Conservation (phyloP, 179 eudicot genomes). For the Amaranthus tricolor region DNA sequence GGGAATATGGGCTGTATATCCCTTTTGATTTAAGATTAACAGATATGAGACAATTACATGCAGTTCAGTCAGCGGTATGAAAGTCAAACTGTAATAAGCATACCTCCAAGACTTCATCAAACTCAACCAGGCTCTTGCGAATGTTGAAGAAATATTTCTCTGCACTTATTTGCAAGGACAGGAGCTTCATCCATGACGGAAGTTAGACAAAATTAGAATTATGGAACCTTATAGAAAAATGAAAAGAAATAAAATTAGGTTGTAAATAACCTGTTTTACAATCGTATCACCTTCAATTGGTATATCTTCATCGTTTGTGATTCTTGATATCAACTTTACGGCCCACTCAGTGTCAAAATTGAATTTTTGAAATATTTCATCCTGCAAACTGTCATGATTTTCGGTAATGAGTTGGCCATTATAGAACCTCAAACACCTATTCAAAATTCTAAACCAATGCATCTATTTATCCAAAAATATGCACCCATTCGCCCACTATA, state of each 20-base stretch:
- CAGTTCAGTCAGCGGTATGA: not conserved
- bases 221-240: conserved; percentile 3
- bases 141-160: conserved; percentile 86
- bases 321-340: conserved; percentile 70
- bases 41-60: not conserved
- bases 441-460: not conserved
- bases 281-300: conserved; percentile 83
- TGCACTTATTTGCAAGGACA: conserved; percentile 79
- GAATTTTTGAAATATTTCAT: conserved; percentile 97
- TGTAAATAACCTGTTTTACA: conserved; percentile 66
- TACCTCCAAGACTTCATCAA: conserved; percentile 99
- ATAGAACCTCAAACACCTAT: not conserved
- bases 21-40: not conserved
- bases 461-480: not conserved
- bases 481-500: not conserved
- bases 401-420: conserved; percentile 4
- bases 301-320: conserved; percentile 73
- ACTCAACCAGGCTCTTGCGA: conserved; percentile 93
- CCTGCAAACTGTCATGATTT: conserved; percentile 71
- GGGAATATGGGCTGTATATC: not conserved
- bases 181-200: conserved; percentile 50
- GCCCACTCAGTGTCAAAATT: conserved; percentile 96
- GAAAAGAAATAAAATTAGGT: conserved; percentile 6
- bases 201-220: conserved; percentile 20
- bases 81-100: conserved; percentile 15